These are phyloP conservation scores for Amphirosellinia nigrospora DNA, from an alignment of 495 filamentous ascomycete genomes.

Conservation along the genomic window DNA sequence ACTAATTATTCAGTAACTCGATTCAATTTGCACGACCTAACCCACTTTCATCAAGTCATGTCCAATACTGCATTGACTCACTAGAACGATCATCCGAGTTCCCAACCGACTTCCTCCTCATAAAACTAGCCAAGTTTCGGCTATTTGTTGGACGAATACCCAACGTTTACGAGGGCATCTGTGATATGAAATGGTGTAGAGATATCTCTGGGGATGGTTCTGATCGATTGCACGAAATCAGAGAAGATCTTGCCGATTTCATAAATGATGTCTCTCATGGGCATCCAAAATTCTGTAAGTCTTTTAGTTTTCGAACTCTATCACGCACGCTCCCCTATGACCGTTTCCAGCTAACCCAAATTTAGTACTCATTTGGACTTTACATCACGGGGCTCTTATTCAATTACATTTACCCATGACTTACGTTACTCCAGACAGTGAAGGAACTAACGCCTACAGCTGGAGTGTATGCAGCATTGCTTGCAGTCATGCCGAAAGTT, in stretches of 20 bases:
- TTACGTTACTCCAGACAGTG: conserved; percentile 30
- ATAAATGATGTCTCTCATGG: conserved; percentile 18
- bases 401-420: conserved; percentile 42
- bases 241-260: conserved; percentile 35
- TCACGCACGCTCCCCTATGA: not conserved
- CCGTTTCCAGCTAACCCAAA: conserved; percentile 1
- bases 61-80: conserved; percentile 35
- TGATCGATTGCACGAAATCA: conserved; percentile 32
- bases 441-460: conserved; percentile 29
- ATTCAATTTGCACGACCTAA: conserved; percentile 39
- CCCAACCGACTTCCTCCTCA: conserved; percentile 36
- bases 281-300: conserved; percentile 22
- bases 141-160: conserved; percentile 35
- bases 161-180: conserved; percentile 13
- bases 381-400: conserved; percentile 38
- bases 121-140: conserved; percentile 39
- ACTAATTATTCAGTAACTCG: conserved; percentile 33
- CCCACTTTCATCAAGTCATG: conserved; percentile 31
- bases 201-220: conserved; percentile 16
- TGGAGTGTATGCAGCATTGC: conserved; percentile 37
- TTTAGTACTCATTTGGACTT: conserved; percentile 36
- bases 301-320: not conserved
- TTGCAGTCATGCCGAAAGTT: conserved; percentile 35
- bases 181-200: conserved; percentile 31
- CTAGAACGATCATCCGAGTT: conserved; percentile 34